A percentile compares a stretch with the other conserved stretches of the same genome.
Evolutionary conservation across 164 flowering plant genomes (phyloP).

Genomic region (Vitis amurensis): DNA sequence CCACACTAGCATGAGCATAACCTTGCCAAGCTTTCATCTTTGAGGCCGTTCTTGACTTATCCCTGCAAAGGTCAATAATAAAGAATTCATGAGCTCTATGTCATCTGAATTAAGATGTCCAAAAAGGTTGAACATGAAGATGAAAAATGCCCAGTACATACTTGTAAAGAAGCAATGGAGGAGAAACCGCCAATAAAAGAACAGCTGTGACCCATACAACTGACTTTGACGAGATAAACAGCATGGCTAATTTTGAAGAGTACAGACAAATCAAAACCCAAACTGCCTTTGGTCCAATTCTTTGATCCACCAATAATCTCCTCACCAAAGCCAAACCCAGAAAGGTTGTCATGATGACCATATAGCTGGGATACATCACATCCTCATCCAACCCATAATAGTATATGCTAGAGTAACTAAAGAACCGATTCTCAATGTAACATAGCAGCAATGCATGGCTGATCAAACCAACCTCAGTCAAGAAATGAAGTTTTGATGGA

Average conservation of each 20-base stretch:
- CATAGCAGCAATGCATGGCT: slow-evolving; percentile 79
- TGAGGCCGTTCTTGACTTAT: slow-evolving; percentile 63
- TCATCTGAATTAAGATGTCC: background rate
- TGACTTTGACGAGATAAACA: slow-evolving; percentile 78
- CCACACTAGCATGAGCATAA: slow-evolving; percentile 77
- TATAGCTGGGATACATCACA: slow-evolving; percentile 95
- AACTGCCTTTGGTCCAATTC: slow-evolving; percentile 77
- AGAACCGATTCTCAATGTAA: slow-evolving; percentile 81
- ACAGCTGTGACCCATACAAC: slow-evolving; percentile 81
- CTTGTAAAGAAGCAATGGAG: slow-evolving; percentile 98
- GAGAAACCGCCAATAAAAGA: slow-evolving; percentile 85
- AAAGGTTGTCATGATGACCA: slow-evolving; percentile 83
- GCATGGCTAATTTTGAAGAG: slow-evolving; percentile 82
- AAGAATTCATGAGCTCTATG: slow-evolving; percentile 2
- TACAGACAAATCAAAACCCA: slow-evolving; percentile 89
- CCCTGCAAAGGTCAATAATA: slow-evolving; percentile 47
- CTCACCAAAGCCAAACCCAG: slow-evolving; percentile 82
- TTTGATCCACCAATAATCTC: slow-evolving; percentile 71
- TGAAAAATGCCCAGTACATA: slow-evolving; percentile 22
- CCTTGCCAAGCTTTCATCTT: slow-evolving; percentile 98
- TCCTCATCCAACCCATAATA: slow-evolving; percentile 91
- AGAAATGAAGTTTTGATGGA: slow-evolving; percentile 62
- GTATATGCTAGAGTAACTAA: slow-evolving; percentile 72
- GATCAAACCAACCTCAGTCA: slow-evolving; percentile 76
- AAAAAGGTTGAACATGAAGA: background rate